Evolutionary conservation across 768 basidiomycete species (phyloP), one percentile per base, ranked within the genome.

Genomic region (Asterophora parasitica): DNA sequence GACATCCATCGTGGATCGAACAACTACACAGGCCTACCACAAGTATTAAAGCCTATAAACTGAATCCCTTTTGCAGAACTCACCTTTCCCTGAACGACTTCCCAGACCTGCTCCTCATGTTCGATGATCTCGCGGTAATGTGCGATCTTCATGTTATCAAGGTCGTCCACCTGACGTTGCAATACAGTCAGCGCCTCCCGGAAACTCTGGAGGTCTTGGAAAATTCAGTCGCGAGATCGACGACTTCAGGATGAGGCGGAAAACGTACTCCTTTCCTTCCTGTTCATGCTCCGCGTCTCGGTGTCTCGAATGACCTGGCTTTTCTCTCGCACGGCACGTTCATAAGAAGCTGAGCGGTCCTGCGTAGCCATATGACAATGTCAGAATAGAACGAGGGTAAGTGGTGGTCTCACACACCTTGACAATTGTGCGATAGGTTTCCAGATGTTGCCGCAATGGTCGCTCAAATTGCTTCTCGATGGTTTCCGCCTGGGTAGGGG

Each of bases 81-180:
- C 54, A 88, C 87, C 74, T 94, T 95, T 53, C 75, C 80, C 62
- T 94, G 83, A 5, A 95, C 90, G 11, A 82, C 79, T 57, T 93
- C 83, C 94, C 94, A 97, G n/a, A 92, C 86, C 64, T 95, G 85
- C 56, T 94, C 91, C 67, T 96, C 93, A 56, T 93, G 92, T 49
- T 90, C 88, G 42, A 92, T 69, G 44, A 95, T 92, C 57, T 92
- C 85, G 53, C 85, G 79, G 59, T 97, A 94, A 67, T 97, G 92
- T 6, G 78, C 74, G 7, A 72, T 78, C 61, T 94, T 95, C 47
- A 97, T 70, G 45, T 81, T 81, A 65, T 97, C 93, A 2, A 96
- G 72, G 50, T 92, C 92, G 57, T 95, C 91, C 0, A 97, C 92
- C 64, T 95, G 92, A 33, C 82, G 74, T 57, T 95, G 93, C 34